A percentile compares a stretch with the other conserved stretches of the same genome.
Conservation (phyloP, 208 protist species). For the Naegleria fowleri region DNA sequence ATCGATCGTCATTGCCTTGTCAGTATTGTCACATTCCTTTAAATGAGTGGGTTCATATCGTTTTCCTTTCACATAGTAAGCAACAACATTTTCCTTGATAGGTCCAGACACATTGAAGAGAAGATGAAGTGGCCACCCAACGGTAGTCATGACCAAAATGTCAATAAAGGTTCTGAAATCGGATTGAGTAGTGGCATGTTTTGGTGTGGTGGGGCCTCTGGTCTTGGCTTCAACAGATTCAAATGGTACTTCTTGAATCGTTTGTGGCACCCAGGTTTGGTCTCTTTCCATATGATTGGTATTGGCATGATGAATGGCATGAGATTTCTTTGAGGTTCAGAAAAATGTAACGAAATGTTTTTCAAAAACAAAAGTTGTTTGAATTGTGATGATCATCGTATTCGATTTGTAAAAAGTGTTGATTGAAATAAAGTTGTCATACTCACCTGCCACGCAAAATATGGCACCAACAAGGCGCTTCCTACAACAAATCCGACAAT, state of each 20-base stretch:
- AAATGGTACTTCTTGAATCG: neutral
- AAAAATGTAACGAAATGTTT: no score
- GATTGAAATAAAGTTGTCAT: neutral
- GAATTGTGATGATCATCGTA: no score
- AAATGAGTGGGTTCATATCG: neutral
- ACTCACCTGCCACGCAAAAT: constrained; percentile 15
- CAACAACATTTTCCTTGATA: neutral
- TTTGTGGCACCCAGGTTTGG: neutral
- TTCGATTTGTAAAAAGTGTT: no score
- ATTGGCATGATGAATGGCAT: neutral
- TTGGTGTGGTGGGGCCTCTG: neutral
- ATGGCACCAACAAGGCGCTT: neutral
- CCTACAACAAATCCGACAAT: neutral
- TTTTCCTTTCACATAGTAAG: neutral
- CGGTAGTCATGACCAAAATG: neutral
- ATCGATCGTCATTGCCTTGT: no score
- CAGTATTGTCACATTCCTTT: no score
- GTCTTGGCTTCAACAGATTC: neutral
- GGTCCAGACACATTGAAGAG: neutral
- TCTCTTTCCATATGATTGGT: neutral
- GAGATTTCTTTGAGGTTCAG: neutral
- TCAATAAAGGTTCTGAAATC: neutral
- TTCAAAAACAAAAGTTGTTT: no score
- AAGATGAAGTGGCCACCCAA: constrained; percentile 14
- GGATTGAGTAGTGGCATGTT: neutral